Evolutionary conservation across 2,329 filamentous ascomycete genomes (phyloP).

Genomic region (Fusarium udum): DNA sequence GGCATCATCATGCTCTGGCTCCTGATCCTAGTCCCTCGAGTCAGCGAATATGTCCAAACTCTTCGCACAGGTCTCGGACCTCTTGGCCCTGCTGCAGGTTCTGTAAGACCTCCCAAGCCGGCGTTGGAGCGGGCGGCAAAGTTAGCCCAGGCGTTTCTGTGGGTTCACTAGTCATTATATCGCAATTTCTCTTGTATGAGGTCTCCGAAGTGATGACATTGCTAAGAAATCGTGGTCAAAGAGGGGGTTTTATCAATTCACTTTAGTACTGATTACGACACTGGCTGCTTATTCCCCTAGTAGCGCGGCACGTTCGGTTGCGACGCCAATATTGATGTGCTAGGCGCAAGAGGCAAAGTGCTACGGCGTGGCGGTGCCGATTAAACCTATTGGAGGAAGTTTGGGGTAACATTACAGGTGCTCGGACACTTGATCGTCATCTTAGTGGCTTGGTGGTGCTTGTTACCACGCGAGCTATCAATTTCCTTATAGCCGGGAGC

Average conservation of each 20-base stretch:
- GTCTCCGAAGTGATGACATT: fast-evolving
- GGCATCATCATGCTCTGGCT: not conserved
- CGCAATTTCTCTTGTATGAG: fast-evolving
- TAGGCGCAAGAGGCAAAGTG: not conserved
- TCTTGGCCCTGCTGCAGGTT: not conserved
- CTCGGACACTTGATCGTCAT: slow-evolving; percentile 1
- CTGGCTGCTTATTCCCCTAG: not conserved
- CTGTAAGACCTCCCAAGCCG: slow-evolving; percentile 10
- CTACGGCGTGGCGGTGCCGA: not conserved
- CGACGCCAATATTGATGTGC: not conserved
- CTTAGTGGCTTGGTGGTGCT: not conserved
- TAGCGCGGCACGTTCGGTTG: not conserved
- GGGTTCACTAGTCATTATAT: not conserved
- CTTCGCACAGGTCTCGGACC: not conserved
- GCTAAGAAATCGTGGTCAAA: not conserved
- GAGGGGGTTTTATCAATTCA: not conserved
- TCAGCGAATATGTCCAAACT: fast-evolving
- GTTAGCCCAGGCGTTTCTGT: not conserved
- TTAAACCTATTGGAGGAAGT: not conserved
- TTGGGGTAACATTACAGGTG: not conserved
- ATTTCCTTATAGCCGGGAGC: not conserved
- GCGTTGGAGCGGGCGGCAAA: slow-evolving; percentile 6
- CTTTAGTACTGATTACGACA: not conserved
- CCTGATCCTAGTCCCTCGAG: not conserved
- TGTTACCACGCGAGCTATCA: not conserved